phyloP scores from a whole-genome alignment of 179 eudicot genomes.

The Spinacia oleracea region DNA sequence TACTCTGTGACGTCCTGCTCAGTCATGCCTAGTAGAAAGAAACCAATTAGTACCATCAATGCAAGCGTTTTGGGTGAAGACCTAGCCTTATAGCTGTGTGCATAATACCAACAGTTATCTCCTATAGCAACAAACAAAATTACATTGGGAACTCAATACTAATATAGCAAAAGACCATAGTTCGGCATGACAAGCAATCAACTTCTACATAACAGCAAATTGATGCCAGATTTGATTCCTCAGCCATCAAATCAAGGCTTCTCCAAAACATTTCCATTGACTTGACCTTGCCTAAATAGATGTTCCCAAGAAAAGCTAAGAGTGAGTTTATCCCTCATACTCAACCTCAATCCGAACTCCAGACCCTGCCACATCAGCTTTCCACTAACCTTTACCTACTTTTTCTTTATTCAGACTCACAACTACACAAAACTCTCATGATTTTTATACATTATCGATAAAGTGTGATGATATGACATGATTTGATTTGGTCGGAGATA shows the following conservation, averaged over 20 bases:
- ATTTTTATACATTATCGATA: no score
- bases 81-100: not conserved
- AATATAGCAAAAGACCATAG: not conserved
- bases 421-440: no score
- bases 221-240: not conserved
- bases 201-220: not conserved
- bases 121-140: not conserved
- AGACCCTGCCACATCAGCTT: no score
- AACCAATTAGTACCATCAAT: conserved; percentile 1
- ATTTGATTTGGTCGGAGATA: no score
- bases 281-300: not conserved
- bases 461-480: no score
- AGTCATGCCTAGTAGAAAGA: conserved; percentile 63
- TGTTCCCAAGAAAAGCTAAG: not conserved
- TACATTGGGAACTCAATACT: not conserved
- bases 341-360: no score
- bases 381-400: no score
- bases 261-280: not conserved
- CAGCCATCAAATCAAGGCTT: not conserved
- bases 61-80: not conserved
- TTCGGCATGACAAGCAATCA: not conserved
- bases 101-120: not conserved
- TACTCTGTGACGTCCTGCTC: conserved; percentile 83
- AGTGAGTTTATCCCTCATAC: no score
- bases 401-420: no score